Evolutionary conservation across 192 early-diverging fungal genomes (phyloP).

Genomic region (Coemansia sp.): DNA sequence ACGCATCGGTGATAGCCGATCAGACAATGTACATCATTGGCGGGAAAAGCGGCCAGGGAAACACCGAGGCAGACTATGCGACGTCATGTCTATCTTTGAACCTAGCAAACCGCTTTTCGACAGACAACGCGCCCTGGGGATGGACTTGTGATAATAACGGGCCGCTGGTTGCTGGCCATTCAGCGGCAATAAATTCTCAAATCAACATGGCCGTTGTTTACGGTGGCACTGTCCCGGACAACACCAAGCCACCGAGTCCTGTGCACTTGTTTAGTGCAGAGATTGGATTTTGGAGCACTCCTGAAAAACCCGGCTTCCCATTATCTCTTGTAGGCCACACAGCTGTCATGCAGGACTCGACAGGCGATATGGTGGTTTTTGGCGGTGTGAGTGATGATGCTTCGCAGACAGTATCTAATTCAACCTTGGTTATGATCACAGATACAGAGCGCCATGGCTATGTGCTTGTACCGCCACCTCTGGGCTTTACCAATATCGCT

Average conservation of each 20-base stretch:
- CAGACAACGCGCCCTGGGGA: constrained; percentile 17
- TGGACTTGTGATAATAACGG: constrained; percentile 12
- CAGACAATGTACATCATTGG: constrained; percentile 42
- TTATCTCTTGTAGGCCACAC: constrained; percentile 26
- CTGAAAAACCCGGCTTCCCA: constrained; percentile 8
- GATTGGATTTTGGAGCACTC: constrained; percentile 39
- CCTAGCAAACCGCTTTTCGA: constrained; percentile 18
- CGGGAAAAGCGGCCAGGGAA: constrained; percentile 19
- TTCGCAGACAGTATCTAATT: constrained; percentile 16
- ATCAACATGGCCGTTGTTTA: constrained; percentile 41
- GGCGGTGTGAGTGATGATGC: constrained; percentile 13
- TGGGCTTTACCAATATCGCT: constrained; percentile 1
- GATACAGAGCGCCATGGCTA: constrained; percentile 3
- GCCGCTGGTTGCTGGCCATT: constrained; percentile 29
- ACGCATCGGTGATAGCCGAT: constrained; percentile 39
- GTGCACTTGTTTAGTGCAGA: constrained; percentile 36
- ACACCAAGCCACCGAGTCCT: constrained; percentile 2
- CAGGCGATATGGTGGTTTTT: constrained; percentile 39
- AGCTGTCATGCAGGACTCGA: constrained; percentile 14
- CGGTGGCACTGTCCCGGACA: constrained; percentile 27
- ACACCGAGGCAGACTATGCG: constrained; percentile 21
- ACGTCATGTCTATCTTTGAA: constrained; percentile 25
- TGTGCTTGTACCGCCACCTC: not conserved
- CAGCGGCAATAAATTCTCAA: constrained; percentile 18
- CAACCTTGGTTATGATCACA: constrained; percentile 37